Evolutionary conservation across 192 early-diverging fungal species (phyloP), one percentile per base, ranked within the genome.

Genomic region (Backusella parvicylindrica): DNA sequence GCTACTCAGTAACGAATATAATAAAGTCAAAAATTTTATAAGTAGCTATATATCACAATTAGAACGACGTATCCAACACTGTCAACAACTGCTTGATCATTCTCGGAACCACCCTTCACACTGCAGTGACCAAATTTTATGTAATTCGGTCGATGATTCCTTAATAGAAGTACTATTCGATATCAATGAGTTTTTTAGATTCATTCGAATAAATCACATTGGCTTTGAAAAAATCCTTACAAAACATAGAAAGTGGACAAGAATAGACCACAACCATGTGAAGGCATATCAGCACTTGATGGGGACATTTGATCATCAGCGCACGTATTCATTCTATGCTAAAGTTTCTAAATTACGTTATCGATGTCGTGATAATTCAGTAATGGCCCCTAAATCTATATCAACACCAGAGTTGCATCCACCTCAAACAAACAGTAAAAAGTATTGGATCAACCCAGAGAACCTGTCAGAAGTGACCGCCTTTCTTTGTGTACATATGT

Each of bases 221-320:
- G 93, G 91, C 28, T 93, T 94, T 72, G 85, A 89, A 72, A 92
- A 97, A 89, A 97, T 97, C 76, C 84, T 99, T 72, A 97, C 97
- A 83, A 99, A 99, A 83, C 96, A 97, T 79, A 95, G 97, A 83
- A 95, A 95, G 79, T 91, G 94, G 81, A 93, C 95, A 15, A 78
- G 75, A 11, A 92, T 88, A 74, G 78, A 86, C 36, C 83, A 97
- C 53, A 85, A 89, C 80, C 84, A 90, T 21, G 70, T 93, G 80
- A 90, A 91, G 81, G 31, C 80, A 83, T 81, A 80, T 90, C 81
- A 82, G 89, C 75, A 83, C 96, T 75, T 92, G 95, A 84, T 85
- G 77, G 80, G 79, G 86, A 13, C 87, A 91, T 7, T 95, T 94
- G 75, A 90, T 90, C 80, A 86, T 91, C 89, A 93, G 71, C 94